Base-by-base conservation (phyloP, 768 basidiomycete species). In the Xerocomellus dryophilus region DNA sequence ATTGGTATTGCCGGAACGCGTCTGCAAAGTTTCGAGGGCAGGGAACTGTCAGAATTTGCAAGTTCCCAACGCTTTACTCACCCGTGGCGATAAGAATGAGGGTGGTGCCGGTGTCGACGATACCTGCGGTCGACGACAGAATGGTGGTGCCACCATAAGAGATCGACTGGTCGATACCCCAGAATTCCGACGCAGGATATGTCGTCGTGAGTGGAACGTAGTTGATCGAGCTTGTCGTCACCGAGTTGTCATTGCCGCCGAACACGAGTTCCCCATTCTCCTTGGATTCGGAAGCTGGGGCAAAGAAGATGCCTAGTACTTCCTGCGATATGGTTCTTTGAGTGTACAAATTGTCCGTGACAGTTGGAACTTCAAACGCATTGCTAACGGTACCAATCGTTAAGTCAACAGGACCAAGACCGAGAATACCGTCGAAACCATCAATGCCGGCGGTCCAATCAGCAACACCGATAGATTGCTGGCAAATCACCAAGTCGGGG, bases 371-470 rank as follows among this genome's bases (percentile, higher is more conserved):
- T 8, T 32, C 29, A 4, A 29, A 23, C 2, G 35, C 4, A 20
- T 58, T 55, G 43, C 44, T 56, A 7, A 66, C 44, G 2, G 65
- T 63, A 50, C 61, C 68, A 2, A 45, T 18, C 0, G 76, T 76
- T 39, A 76, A 56, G 52, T 66, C 70, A 6, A 50, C 43, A 4
- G 76, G 77, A 17, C 76, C 68, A 14, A 62, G 44, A 62, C 77
- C 61, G 10, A 78, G 67, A 44, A 78, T 73, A 7, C 77, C 77
- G 36, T 77, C 75, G 10, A 77, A 59, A 7, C 25, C 25, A n/a
- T 52, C 15, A 29, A 73, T 67, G 12, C 71, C 73, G 1, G 17
- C 0, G 14, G 65, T 43, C 7, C 32, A 47, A 3, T 56, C 46
- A 1, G 78, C 75, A 41, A 71, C 70, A 9, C 75, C 61, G 10